These are phyloP conservation scores for Deinandra increscens DNA, from an alignment of 129 eudicot species.

Conservation along the genomic window DNA sequence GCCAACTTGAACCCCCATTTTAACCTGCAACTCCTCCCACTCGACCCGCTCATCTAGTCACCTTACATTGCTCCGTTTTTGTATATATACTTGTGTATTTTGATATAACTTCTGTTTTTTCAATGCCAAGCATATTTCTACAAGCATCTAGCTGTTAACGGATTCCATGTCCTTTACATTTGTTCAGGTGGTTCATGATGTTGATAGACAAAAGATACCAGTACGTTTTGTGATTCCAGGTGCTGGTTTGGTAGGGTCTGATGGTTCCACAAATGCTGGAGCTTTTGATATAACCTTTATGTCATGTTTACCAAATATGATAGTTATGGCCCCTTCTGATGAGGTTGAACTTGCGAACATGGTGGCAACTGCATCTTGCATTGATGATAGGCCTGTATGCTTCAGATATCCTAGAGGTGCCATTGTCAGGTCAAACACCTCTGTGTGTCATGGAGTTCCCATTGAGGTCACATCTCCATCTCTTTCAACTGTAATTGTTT, in stretches of 20 bases:
- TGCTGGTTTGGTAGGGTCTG: constrained; percentile 91
- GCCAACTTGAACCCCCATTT: neutral
- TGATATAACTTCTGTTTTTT: neutral
- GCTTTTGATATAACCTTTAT: constrained; percentile 80
- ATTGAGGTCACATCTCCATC: constrained; percentile 54
- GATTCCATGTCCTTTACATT: constrained; percentile 4
- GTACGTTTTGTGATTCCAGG: constrained; percentile 86
- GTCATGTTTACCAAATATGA: constrained; percentile 97
- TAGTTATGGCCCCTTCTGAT: constrained; percentile 97
- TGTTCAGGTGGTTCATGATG: constrained; percentile 81
- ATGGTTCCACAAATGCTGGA: constrained; percentile 76
- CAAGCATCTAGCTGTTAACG: constrained; percentile 16
- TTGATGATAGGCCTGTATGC: constrained; percentile 82
- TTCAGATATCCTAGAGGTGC: constrained; percentile 95
- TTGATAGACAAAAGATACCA: constrained; percentile 83
- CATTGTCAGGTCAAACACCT: constrained; percentile 39
- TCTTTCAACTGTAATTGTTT: neutral
- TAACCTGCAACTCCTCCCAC: neutral
- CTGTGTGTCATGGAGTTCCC: constrained; percentile 45
- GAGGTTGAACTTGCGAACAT: constrained; percentile 87
- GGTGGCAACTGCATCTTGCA: constrained; percentile 78
- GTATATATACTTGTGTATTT: neutral
- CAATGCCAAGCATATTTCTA: neutral
- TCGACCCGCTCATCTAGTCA: neutral
- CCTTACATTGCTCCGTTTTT: neutral